Evolutionary conservation across 2,329 filamentous ascomycete genomes (phyloP), one percentile per base, ranked within the genome.

Genomic region (Diaporthe nobilis): DNA sequence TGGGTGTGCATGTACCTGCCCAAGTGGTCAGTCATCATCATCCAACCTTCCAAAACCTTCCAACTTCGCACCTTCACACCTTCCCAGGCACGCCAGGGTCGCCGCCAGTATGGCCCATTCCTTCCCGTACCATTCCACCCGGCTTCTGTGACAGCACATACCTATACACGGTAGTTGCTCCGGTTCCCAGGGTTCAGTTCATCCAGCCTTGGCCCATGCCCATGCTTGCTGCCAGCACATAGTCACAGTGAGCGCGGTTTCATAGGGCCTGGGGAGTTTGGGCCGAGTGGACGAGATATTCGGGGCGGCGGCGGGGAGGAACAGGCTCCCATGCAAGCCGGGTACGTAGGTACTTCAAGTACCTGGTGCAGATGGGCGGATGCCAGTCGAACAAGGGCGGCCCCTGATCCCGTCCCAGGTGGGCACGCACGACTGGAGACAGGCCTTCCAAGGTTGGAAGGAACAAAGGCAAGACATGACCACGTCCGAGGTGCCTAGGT

Each of bases 381-480:
- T 70, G 65, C n/a, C 31, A 39, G 34, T 70, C 65, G 31, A 68
- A 68, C 65, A 68, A 68, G 65, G 65, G 47, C 65, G 22, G 65
- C 34, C 65, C 65, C 65, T 68, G 65, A 39, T 68, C 44, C 44
- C 44, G 28, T 37, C 63, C 63, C 44, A 67, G 44, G 63, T 67
- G 42, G 42, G 44, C 42, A 67, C 17, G 20, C 57, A 61, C 57
- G 57, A 61, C 57, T 61, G 57, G 57, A 61, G 57, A 39, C 57
- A 42, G 20, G 22, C 57, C 22, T 39, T 61, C 37, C 37, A 61
- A 28, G 58, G 22, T 61, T 42, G 63, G 63, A 28, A 51, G 63
- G 63, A 68, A 51, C 44, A 51, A 61, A 61, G 58, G 34, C 58
- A 44, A 61, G 55, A 58, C 55, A 58, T 58, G 55, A 58, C 55